These are phyloP conservation scores for Fomes fomentarius DNA, from an alignment of 1,284 basidiomycete species.

Conservation along the genomic window DNA sequence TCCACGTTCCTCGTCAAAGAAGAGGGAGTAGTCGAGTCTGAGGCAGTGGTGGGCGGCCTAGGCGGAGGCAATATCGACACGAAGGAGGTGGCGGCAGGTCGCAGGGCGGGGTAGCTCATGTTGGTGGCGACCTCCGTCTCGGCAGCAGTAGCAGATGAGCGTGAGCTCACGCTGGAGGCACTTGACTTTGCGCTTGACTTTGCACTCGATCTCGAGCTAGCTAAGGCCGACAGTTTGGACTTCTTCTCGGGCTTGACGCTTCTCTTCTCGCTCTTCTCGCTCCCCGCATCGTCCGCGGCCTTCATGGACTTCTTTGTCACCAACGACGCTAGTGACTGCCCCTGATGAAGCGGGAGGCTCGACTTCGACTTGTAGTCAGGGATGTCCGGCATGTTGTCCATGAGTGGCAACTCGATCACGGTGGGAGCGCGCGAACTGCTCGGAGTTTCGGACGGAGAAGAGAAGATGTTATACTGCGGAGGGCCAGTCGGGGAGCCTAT, in stretches of 20 bases:
- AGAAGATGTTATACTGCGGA: conserved; percentile 43
- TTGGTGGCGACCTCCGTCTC: conserved; percentile 51
- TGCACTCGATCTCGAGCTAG: conserved; percentile 51
- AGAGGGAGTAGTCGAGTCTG: conserved; percentile 44
- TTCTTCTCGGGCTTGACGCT: conserved; percentile 38
- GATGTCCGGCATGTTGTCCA: conserved; percentile 59
- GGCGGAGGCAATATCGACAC: conserved; percentile 36
- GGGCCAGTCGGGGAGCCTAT: conserved; percentile 55
- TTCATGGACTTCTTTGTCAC: conserved; percentile 23
- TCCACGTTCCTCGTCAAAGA: conserved; percentile 51
- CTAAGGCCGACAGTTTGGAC: conserved; percentile 65
- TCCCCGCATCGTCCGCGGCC: conserved; percentile 10
- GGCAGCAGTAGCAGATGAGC: conserved; percentile 48
- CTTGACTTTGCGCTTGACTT: conserved; percentile 25
- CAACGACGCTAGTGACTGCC: conserved; percentile 26
- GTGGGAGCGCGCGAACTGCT: conserved; percentile 41
- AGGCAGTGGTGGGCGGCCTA: conserved; percentile 16
- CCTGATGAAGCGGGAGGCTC: conserved; percentile 29
- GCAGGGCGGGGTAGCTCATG: conserved; percentile 66
- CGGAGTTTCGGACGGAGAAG: conserved; percentile 40
- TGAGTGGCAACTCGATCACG: conserved; percentile 40
- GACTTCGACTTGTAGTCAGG: conserved; percentile 56
- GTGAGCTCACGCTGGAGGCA: conserved; percentile 46
- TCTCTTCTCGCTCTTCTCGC: conserved; percentile 31
- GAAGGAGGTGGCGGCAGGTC: conserved; percentile 61